Evolutionary conservation across 306 rosid genomes (phyloP).

Genomic region (Amphicarpaea edgeworthii): DNA sequence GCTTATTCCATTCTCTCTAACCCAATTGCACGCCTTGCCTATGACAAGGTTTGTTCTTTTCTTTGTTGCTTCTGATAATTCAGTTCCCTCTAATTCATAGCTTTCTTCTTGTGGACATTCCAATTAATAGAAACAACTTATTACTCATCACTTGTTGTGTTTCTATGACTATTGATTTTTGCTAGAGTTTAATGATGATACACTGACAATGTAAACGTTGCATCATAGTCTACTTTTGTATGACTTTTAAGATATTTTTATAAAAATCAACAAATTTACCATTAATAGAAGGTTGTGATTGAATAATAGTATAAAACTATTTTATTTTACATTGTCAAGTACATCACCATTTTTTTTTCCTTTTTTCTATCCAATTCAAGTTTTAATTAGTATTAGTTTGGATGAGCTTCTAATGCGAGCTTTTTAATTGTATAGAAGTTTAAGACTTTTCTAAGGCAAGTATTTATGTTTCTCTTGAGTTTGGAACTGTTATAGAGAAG

Average conservation of each 20-base stretch:
- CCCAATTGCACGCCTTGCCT: slow-evolving; percentile 71
- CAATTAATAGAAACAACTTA: not conserved
- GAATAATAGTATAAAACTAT: no score
- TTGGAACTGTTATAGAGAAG: not conserved
- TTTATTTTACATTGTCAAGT: no score
- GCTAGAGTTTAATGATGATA: no score
- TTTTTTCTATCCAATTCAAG: not conserved
- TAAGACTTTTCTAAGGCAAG: not conserved
- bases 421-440: not conserved
- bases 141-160: not conserved
- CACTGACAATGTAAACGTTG: no score
- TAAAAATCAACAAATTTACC: no score
- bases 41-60: slow-evolving; percentile 65
- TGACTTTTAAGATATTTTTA: no score
- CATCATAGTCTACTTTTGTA: no score
- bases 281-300: no score
- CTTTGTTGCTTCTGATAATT: not conserved
- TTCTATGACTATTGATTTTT: not conserved
- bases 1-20: slow-evolving; percentile 84
- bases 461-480: not conserved
- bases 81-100: not conserved
- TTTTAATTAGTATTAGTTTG: not conserved
- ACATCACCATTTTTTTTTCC: no score
- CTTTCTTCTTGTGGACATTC: not conserved
- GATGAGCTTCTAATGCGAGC: not conserved